These are phyloP conservation scores for Massarina eburnea DNA, from an alignment of 2,329 filamentous ascomycete genomes.

Conservation along the genomic window DNA sequence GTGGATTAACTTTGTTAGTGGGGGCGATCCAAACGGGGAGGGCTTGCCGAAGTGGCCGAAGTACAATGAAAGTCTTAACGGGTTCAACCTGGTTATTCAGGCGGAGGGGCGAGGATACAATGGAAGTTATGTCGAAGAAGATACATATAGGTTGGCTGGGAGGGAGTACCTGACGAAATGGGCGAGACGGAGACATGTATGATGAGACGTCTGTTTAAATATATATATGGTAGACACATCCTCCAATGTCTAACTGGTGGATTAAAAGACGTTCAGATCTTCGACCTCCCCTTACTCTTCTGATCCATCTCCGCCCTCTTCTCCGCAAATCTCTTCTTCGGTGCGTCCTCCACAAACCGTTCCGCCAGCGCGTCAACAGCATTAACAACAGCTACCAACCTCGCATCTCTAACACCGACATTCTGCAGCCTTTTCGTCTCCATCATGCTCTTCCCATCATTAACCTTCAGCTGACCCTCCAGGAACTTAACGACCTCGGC, in stretches of 20 bases:
- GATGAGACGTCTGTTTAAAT: too few species aligned
- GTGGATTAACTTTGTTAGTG: constrained; percentile 51
- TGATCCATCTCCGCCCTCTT: constrained; percentile 42
- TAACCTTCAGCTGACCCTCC: constrained; percentile 46
- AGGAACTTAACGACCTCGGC: constrained; percentile 46
- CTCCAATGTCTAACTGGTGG: too few species aligned
- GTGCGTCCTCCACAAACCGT: constrained; percentile 52
- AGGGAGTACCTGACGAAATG: constrained; percentile 43
- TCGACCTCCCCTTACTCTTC: constrained; percentile 35
- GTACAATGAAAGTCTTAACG: constrained; percentile 41
- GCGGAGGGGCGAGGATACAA: constrained; percentile 44
- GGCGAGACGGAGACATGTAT: constrained; percentile 43
- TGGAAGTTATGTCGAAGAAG: constrained; percentile 46
- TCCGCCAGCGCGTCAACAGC: constrained; percentile 52
- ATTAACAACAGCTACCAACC: constrained; percentile 52
- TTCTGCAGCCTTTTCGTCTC: constrained; percentile 56
- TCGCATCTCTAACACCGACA: constrained; percentile 45
- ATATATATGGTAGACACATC: too few species aligned
- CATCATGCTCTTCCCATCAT: constrained; percentile 57
- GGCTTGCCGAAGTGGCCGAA: constrained; percentile 43
- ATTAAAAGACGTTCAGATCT: constrained; percentile 18
- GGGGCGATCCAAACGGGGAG: constrained; percentile 41
- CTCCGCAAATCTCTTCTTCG: constrained; percentile 46
- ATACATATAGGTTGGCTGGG: constrained; percentile 48
- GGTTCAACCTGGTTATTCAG: constrained; percentile 50